These are phyloP conservation scores for Sonneratia caseolaris DNA, from an alignment of 345 rosid genomes.

Conservation along the genomic window DNA sequence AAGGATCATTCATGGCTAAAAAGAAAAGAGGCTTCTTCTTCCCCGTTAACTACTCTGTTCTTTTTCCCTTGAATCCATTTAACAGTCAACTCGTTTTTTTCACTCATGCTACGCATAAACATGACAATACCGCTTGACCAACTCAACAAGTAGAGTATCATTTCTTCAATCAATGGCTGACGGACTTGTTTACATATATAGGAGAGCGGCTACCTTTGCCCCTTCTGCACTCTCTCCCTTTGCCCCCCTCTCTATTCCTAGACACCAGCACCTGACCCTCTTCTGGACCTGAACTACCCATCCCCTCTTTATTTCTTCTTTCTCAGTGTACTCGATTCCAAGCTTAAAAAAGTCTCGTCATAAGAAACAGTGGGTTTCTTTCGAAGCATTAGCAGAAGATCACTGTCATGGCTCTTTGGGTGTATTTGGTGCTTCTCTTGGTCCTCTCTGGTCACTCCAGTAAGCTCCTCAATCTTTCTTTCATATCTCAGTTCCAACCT, in stretches of 20 bases:
- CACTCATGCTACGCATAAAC: background rate
- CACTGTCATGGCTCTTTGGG: background rate
- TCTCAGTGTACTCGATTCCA: background rate
- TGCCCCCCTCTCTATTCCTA: background rate
- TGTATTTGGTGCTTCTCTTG: slow-evolving; percentile 35
- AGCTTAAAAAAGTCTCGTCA: background rate
- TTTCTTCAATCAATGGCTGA: background rate
- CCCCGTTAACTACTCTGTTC: background rate
- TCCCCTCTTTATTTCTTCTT: background rate
- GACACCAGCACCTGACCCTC: too few species aligned
- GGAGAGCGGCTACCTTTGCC: background rate
- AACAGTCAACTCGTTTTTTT: background rate
- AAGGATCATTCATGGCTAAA: too few species aligned
- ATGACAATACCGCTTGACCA: background rate
- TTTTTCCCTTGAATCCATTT: background rate
- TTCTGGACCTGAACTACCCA: background rate
- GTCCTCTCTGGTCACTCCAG: slow-evolving; percentile 57
- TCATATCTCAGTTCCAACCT: slow-evolving; percentile 10
- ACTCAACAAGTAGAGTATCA: background rate
- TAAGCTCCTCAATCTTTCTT: slow-evolving; percentile 16
- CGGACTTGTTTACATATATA: background rate
- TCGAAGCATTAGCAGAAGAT: background rate
- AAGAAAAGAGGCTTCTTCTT: background rate
- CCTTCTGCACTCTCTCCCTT: background rate
- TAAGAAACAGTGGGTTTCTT: background rate